Evolutionary conservation across 768 basidiomycete species (phyloP).

Genomic region (Clathrus columnatus): DNA sequence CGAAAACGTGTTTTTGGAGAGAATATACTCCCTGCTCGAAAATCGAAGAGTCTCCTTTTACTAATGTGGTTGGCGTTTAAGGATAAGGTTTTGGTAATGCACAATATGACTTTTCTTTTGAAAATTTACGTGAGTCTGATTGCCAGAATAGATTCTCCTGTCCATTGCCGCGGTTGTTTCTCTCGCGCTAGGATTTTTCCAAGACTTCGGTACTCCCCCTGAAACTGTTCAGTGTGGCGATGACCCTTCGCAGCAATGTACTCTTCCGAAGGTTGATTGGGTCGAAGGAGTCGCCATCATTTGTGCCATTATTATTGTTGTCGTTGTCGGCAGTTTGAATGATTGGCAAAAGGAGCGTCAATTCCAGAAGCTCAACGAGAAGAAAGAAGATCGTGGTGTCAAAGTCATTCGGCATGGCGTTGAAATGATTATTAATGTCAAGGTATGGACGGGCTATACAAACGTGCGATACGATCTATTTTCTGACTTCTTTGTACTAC

Average conservation of each 20-base stretch:
- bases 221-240: conserved; percentile 29
- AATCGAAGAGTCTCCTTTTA: conserved; percentile 56
- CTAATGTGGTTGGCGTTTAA: conserved; percentile 84
- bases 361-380: conserved; percentile 84
- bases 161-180: conserved; percentile 91
- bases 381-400: conserved; percentile 89
- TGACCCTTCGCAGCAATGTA: conserved; percentile 21
- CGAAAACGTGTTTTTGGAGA: conserved; percentile 63
- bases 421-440: conserved; percentile 72
- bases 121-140: neutral
- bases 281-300: conserved; percentile 68
- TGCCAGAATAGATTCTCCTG: conserved; percentile 57
- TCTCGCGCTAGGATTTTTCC: conserved; percentile 87
- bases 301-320: conserved; percentile 40
- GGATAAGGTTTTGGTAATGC: conserved; percentile 79
- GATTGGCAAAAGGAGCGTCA: conserved; percentile 99
- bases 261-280: conserved; percentile 84
- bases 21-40: conserved; percentile 66
- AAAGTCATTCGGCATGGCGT: conserved; percentile 70
- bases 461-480: conserved; percentile 5
- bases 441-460: conserved; percentile 34
- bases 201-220: conserved; percentile 74
- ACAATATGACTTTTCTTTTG: neutral
- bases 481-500: conserved; percentile 20
- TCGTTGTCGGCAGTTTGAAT: conserved; percentile 87